Base-by-base conservation (phyloP, 208 protist genomes). In the Trypanosoma melophagium region DNA sequence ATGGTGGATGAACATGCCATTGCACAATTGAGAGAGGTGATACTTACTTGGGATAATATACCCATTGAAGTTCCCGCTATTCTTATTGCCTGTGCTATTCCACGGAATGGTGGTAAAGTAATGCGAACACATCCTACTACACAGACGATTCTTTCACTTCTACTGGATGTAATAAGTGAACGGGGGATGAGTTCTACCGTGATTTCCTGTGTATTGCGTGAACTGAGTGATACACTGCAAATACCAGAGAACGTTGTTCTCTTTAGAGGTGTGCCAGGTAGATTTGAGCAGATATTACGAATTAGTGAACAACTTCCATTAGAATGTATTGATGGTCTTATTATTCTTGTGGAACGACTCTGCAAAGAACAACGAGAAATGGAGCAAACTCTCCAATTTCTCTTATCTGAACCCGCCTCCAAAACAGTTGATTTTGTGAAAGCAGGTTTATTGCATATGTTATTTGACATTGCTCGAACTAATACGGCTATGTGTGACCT, bases 311-410 rank as follows among this genome's bases (percentile, higher is more conserved):
- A 70, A 56, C 74, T 94, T 44, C 88, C 91, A 1, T 68, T 68
- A 45, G 80, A 90, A 69, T 94, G 86, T 79, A 80, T 89, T 58
- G 83, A 89, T 60, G 75, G 80, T 12, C 65, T 92, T 22, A 86
- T 96, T 31, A 75, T 89, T 25, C 70, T 96, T 21, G 74, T 92
- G 9, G 91, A 96, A 74, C 90, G 92, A 76, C 66, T 96, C 52
- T 94, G 84, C 70, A 93, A 92, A 55, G 76, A 73, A 45, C 74
- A 69, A 53, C 52, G 60, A 0, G 81, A 94, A 71, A 79, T 93
- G 71, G 85, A 86, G 58, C 72, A 71, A 13, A 79, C 79, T 16
- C 75, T 95, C 28, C 52, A 66, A 16, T 92, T 93, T 58, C 77
- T 93, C 59, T 76, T 92, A 14, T 64, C 51, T 49, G 45, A 57